Percentiles rank a stretch among this genome's conserved stretches.
Evolutionary conservation across 768 basidiomycete genomes (phyloP).

Genomic region (Amanita polypyramis): DNA sequence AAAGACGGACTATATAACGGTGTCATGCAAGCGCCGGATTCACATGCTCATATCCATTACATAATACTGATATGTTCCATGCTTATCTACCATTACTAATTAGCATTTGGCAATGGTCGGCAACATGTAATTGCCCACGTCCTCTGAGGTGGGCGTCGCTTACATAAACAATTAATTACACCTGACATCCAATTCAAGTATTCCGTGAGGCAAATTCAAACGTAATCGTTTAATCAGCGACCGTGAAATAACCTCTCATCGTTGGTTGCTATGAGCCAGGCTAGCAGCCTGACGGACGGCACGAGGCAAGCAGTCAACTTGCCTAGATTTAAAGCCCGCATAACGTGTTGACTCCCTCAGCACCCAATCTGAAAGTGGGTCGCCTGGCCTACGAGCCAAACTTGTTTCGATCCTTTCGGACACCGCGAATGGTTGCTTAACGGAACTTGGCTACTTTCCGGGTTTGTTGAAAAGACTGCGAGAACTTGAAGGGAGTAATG

Average conservation of each 20-base stretch:
- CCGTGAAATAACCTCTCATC: background rate
- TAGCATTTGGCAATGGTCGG: background rate
- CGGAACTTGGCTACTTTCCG: conserved; percentile 37
- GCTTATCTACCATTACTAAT: background rate
- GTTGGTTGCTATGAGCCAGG: conserved; percentile 1
- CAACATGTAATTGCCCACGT: background rate
- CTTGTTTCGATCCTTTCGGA: conserved; percentile 33
- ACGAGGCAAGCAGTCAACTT: background rate
- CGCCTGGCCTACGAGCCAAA: conserved; percentile 20
- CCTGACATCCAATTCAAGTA: no score
- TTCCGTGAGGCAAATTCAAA: background rate
- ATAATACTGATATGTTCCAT: background rate
- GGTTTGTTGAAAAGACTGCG: conserved; percentile 27
- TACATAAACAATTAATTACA: no score
- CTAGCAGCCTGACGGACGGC: background rate
- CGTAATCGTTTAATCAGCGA: background rate
- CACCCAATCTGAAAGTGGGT: background rate
- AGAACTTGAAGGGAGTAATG: conserved; percentile 21
- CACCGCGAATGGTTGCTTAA: conserved; percentile 35
- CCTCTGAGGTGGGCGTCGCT: no score
- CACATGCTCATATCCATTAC: background rate
- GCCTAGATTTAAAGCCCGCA: background rate
- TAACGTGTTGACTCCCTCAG: background rate
- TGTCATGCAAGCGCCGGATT: background rate
- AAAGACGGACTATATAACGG: background rate